A percentile compares a stretch with the other conserved stretches of the same genome.
Conservation (phyloP, 768 basidiomycete species). For the Xerocomellus chrysenteron region DNA sequence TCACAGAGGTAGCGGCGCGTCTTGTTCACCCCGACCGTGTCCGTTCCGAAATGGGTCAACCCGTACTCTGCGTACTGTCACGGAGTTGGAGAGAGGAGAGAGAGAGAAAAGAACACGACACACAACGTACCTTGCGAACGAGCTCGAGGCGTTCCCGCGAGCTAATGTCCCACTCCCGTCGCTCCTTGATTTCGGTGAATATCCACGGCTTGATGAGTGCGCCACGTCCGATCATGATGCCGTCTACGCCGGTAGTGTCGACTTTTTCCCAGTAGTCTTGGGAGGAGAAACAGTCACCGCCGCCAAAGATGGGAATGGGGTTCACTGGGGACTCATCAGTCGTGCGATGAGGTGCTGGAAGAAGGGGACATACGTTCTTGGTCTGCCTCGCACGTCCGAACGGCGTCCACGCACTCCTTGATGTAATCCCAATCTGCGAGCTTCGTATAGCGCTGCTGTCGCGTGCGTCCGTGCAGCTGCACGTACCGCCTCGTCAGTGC, state of each 20-base stretch:
- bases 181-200: slow-evolving; percentile 93
- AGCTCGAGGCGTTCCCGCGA: slow-evolving; percentile 79
- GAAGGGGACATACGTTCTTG: slow-evolving; percentile 56
- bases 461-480: slow-evolving; percentile 92
- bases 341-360: background rate
- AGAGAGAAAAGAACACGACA: background rate
- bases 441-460: slow-evolving; percentile 92
- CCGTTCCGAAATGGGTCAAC: slow-evolving; percentile 81
- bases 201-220: slow-evolving; percentile 97
- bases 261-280: slow-evolving; percentile 78
- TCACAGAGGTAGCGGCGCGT: slow-evolving; percentile 94
- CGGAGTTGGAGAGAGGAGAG: background rate
- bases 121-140: slow-evolving; percentile 60
- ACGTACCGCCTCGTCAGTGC: background rate
- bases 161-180: slow-evolving; percentile 90
- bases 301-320: slow-evolving; percentile 93
- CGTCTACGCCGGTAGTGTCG: slow-evolving; percentile 83
- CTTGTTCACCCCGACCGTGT: slow-evolving; percentile 86
- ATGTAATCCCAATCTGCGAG: slow-evolving; percentile 96
- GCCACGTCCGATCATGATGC: slow-evolving; percentile 93
- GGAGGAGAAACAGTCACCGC: slow-evolving; percentile 92
- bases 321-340: slow-evolving; percentile 47
- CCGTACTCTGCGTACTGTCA: slow-evolving; percentile 83
- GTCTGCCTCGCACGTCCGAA: slow-evolving; percentile 68
- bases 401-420: slow-evolving; percentile 78